Evolutionary conservation across 2,329 filamentous ascomycete genomes (phyloP), one percentile per base, ranked within the genome.

Genomic region (Microcyclospora pomicola): DNA sequence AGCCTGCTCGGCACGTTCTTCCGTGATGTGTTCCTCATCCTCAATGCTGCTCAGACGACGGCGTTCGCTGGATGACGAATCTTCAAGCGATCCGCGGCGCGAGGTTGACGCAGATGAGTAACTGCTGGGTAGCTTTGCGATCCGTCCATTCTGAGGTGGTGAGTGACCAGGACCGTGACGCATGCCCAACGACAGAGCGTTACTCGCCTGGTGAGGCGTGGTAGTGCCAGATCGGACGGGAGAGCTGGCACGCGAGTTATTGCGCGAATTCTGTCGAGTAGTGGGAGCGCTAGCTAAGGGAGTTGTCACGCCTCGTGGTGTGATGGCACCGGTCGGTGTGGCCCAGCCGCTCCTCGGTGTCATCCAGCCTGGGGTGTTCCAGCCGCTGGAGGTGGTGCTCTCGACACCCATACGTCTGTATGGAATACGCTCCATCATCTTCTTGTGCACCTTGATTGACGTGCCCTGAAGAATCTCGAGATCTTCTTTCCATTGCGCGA

Each of bases 401-500:
- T 53, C 49, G 6, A 52, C 39, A 30, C 54, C 54, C 44, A 55
- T 51, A 31, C 50, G 44, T 35, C 52, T 54, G 15, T 49, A 46
- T 2, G 53, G 52, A 34, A 53, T 48, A 35, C 60, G 62, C 45
- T 68, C 54, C 46, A 53, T 51, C 36, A 61, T 61, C 49, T 68
- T 71, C 46, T 67, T 58, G 50, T 72, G 68, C 12, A 75, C 65
- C 36, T 69, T 68, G 51, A 80, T 78, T 0, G 74, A 67, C 9
- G 69, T 73, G 11, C 61, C 61, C 49, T 80, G 75, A 13, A 80
- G 64, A 31, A 71, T 73, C 43, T 77, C 75, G 9, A 80, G 59
- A 43, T 76, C 73, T 48, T 77, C 71, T 36, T 77, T 65, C 76
- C 76, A 80, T 49, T 79, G 73, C 3, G 71, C 72, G 11, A 80